Base-by-base conservation (phyloP, 148 eudicot genomes). In the Bassia scoparia region DNA sequence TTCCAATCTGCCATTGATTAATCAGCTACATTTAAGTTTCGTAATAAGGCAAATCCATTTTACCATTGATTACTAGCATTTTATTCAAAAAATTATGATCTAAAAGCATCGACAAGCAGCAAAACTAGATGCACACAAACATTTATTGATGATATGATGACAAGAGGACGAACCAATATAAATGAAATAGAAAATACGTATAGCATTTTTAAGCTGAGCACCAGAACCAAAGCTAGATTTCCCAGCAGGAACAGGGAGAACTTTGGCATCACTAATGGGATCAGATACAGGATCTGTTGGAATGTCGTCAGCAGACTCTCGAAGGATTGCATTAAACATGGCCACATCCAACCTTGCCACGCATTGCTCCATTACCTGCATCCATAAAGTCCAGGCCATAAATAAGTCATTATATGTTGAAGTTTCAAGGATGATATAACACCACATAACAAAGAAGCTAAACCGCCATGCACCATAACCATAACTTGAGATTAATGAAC, bases 241-340 rank as follows among this genome's bases (percentile, higher is more conserved):
- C 70, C 99, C 99, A 38, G 92, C 71, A 41, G 86, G 93, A 86
- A 92, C 83, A 7, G 97, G 99, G 69, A 96, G 92, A 69, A 92
- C 99, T 76, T 75, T 77, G 41, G 88, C 77, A 81, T 91, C 93
- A 66, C 89, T 86, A 64, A 96, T 92, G 69, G 99, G 97, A 72
- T 96, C 99, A 53, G 99, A 93, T 65, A 90, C 78, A 78, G 99
- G 99, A 86, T 92, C 96, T 21, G 92, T 92, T 41, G 99, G 97
- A 82, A 85, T 90, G 54, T 92, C 96, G 53, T 92, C 96, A 44
- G 75, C 89, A 60, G 96, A 84, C 78, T 92, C 90, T 66, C 99
- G 97, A 59, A 96, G 97, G 74, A 90, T 84, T 20, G 99, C 99
- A 83, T 96, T 96, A 68, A 92, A 87, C 96, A 96, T 92, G 63